These are phyloP conservation scores for Rubia balearica DNA, from an alignment of 305 asterid species.

Conservation along the genomic window DNA sequence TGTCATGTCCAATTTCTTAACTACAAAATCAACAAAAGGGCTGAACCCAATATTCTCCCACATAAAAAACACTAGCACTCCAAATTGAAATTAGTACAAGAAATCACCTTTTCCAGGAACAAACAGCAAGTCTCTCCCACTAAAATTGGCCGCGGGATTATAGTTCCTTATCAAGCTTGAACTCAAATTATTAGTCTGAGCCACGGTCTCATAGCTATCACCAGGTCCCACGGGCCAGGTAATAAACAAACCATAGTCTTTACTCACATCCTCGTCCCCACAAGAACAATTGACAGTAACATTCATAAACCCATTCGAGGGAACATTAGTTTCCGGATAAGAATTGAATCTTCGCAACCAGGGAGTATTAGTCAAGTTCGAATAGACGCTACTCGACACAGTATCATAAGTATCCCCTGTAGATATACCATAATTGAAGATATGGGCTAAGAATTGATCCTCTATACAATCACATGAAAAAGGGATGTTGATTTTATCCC, in stretches of 20 bases:
- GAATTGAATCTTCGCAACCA: constrained; percentile 36
- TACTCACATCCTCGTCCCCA: constrained; percentile 47
- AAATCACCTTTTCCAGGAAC: constrained; percentile 72
- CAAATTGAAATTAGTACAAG: not conserved
- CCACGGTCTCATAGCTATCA: constrained; percentile 48
- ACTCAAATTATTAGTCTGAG: constrained; percentile 38
- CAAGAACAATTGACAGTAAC: constrained; percentile 89
- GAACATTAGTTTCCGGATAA: constrained; percentile 38
- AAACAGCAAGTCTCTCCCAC: constrained; percentile 47
- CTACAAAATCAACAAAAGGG: not conserved
- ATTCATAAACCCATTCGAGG: constrained; percentile 34
- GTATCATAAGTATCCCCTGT: constrained; percentile 31
- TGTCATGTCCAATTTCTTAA: not conserved
- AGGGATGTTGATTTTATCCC: constrained; percentile 45
- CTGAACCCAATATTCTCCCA: not conserved
- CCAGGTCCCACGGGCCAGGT: constrained; percentile 62
- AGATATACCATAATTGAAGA: constrained; percentile 28
- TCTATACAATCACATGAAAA: constrained; percentile 59
- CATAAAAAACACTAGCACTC: not conserved
- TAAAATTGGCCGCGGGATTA: constrained; percentile 51
- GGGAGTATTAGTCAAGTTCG: constrained; percentile 47
- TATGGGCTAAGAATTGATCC: constrained; percentile 41
- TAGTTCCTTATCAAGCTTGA: constrained; percentile 41
- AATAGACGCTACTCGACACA: constrained; percentile 33
- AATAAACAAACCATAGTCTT: constrained; percentile 63